Evolutionary conservation across 805 yeast species (phyloP).

Genomic region (Yarrowia yakushimensis): DNA sequence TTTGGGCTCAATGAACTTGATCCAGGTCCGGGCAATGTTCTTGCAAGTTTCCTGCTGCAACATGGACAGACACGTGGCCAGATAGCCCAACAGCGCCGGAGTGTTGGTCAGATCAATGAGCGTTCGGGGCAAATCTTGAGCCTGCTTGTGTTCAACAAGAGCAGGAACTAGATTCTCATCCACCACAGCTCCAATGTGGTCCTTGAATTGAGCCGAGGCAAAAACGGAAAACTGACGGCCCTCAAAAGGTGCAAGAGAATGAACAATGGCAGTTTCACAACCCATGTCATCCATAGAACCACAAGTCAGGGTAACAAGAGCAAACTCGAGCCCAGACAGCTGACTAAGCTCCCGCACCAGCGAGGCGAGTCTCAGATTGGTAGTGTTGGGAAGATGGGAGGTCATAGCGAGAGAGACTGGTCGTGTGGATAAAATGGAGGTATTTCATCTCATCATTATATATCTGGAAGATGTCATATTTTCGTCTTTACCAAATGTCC

Average conservation of each 20-base stretch:
- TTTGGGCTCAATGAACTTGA: constrained; percentile 58
- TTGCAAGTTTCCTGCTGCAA: constrained; percentile 54
- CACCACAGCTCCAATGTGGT: not conserved
- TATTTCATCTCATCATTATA: not conserved
- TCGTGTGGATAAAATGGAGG: not conserved
- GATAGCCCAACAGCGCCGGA: not conserved
- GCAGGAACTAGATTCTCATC: not conserved
- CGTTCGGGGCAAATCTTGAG: not conserved
- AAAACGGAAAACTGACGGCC: not conserved
- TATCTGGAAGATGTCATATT: not conserved
- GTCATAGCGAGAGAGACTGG: not conserved
- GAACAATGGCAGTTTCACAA: not conserved
- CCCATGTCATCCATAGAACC: not conserved
- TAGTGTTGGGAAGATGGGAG: not conserved
- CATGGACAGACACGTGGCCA: not conserved
- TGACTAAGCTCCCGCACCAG: not conserved
- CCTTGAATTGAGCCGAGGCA: not conserved
- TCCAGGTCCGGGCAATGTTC: constrained; percentile 63
- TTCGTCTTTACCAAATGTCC: constrained; percentile 8
- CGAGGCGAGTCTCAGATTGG: not conserved
- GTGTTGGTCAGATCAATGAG: not conserved
- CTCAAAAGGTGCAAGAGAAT: not conserved
- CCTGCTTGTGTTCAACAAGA: not conserved
- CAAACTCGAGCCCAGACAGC: not conserved
- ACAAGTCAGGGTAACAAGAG: not conserved